These are phyloP conservation scores for Pseudopithomyces maydicus DNA, from an alignment of 2,329 filamentous ascomycete genomes.

Conservation along the genomic window DNA sequence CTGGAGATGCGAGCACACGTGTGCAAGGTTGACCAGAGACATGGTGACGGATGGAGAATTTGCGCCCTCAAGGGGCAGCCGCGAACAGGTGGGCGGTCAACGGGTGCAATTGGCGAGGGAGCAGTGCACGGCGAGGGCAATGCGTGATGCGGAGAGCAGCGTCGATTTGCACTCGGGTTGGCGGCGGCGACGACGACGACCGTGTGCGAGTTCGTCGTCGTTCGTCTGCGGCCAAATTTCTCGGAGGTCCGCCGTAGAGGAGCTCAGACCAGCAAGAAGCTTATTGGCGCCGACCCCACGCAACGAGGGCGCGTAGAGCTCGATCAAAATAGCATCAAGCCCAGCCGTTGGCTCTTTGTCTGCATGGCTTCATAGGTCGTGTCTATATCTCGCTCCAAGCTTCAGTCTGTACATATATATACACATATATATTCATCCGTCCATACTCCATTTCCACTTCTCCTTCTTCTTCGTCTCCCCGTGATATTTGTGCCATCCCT, in stretches of 20 bases:
- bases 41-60: conserved; percentile 49
- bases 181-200: neutral
- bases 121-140: conserved; percentile 2
- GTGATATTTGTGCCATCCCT: conserved; percentile 1
- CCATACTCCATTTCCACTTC: neutral
- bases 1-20: conserved; percentile 89
- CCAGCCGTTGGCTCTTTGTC: conserved; percentile 23
- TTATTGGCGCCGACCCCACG: conserved; percentile 20
- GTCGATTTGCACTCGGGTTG: conserved; percentile 23
- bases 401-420: too few relatives aligned
- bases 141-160: conserved; percentile 5
- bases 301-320: conserved; percentile 38
- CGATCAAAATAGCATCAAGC: conserved; percentile 40
- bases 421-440: conserved; percentile 9
- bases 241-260: conserved; percentile 30
- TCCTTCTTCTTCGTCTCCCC: conserved; percentile 5
- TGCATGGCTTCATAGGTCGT: conserved; percentile 6
- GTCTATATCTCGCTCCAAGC: neutral
- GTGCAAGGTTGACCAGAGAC: conserved; percentile 75
- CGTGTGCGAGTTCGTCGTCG: conserved; percentile 1
- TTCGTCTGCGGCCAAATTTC: conserved; percentile 30
- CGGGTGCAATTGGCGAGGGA: neutral
- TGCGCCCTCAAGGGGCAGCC: conserved; percentile 37
- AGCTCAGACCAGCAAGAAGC: conserved; percentile 21
- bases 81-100: conserved; percentile 8